Conservation (phyloP, 495 filamentous ascomycete genomes). For the Penicillium paradoxum region DNA sequence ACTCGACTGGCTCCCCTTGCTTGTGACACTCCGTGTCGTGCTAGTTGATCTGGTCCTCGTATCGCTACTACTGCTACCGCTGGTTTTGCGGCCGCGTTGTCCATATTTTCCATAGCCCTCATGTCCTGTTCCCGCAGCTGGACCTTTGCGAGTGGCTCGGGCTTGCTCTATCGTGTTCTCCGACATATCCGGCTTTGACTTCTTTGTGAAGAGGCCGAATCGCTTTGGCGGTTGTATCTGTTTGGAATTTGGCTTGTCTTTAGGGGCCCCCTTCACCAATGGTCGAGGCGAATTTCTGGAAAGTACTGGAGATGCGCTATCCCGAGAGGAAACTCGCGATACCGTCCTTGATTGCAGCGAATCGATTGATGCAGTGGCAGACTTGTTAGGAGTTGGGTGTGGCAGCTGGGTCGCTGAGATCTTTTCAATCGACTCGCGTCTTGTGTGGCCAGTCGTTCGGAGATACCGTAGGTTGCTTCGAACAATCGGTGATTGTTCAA, state of each 20-base stretch:
- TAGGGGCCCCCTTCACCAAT: constrained; percentile 23
- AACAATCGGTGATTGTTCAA: constrained; percentile 62
- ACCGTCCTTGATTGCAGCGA: constrained; percentile 33
- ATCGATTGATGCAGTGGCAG: constrained; percentile 34
- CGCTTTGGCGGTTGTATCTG: constrained; percentile 41
- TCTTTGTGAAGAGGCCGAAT: constrained; percentile 74
- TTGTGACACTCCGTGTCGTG: constrained; percentile 43
- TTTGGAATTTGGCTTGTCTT: constrained; percentile 19
- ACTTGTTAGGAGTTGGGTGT: constrained; percentile 17
- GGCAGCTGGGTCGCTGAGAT: constrained; percentile 6
- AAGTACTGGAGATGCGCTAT: constrained; percentile 31
- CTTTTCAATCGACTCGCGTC: constrained; percentile 40
- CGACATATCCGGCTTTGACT: constrained; percentile 61
- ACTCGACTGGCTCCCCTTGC: constrained; percentile 51
- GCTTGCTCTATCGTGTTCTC: constrained; percentile 46
- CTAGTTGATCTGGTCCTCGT: constrained; percentile 52
- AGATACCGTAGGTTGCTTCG: constrained; percentile 65
- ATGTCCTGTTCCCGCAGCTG: constrained; percentile 87
- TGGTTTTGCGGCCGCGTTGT: constrained; percentile 44
- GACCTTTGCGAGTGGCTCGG: constrained; percentile 67
- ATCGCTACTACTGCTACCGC: constrained; percentile 43
- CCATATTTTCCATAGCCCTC: constrained; percentile 87
- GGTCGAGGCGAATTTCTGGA: constrained; percentile 29
- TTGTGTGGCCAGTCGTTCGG: constrained; percentile 37
- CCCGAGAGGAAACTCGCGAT: constrained; percentile 38